Evolutionary conservation across 2,329 filamentous ascomycete species (phyloP), one percentile per base, ranked within the genome.

Genomic region (Cercospora brassicicola): DNA sequence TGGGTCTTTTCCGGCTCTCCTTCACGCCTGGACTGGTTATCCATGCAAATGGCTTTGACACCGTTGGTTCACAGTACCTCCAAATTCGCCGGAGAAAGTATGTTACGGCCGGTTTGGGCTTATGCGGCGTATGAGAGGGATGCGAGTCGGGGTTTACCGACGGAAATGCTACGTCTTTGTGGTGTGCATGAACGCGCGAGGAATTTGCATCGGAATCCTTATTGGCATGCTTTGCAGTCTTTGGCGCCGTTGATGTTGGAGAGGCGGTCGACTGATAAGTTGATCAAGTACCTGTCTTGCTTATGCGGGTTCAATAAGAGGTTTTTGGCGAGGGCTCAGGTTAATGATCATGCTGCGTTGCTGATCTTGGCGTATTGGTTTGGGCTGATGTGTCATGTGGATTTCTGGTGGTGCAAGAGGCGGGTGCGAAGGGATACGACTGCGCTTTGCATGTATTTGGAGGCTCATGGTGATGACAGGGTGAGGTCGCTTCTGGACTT

Each of bases 201-300:
- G 23, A 62, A 62, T 26, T 20, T 65, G 11, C 67, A 69, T 42
- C 13, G 57, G 4, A 69, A 69, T 18, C 65, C 67, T 2, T 69
- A 69, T 26, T 66, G 67, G 31, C 65, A 69, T 33, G 61, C 63
- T 10, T 30, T 69, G 8, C 67, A 69, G 31, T 66, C 67, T 1
- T 59, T 69, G 13, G 65, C 65, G 15, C 62, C 63, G n/a, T 11
- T 69, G 18, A 59, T 69, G 59, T 65, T 66, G 10, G 42, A 67
- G 10, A 53, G 62, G 30, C 42, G 62, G 15, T 53, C 57, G 1
- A 65, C 59, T 8, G 55, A 62, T n/a, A 67, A 61, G n/a, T 48
- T 69, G 56, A 63, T 65, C 39, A 69, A 67, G 48, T 69, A 69
- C 42, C 53, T 69, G 28, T 63, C 64, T 30, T 67, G 67, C 23